Evolutionary conservation across 75 land plant genomes (phyloP), one percentile per base, ranked within the genome.

Genomic region (Cunninghamia lanceolata): DNA sequence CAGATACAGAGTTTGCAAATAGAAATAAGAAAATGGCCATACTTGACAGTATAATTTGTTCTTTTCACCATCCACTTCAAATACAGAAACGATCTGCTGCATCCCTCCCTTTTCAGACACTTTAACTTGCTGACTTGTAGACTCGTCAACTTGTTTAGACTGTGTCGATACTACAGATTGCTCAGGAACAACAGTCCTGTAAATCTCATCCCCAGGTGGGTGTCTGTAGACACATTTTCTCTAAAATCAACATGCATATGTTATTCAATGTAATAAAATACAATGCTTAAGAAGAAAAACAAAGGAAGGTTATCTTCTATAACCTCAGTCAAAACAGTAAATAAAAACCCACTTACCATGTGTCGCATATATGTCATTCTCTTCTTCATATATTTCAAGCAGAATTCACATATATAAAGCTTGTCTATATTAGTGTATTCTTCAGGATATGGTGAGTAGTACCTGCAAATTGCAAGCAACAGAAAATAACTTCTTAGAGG

Each of bases 201-300:
- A 92, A 47, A 92, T 90, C 88, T 92, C 93, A 83, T 90, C 83
- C 16, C 93, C 93, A 43, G 93, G 93, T 74, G 93, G 93, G 73
- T 86, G 89, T 82, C 56, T 86, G 42, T 88, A 82, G 14, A 34
- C 56, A 80, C 93, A 92, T 80, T 88, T 92, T 56, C 63, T 83
- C 84, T 83, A 52, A 50, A 35, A 83, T 70, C 91, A 89, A 91
- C 17, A 85, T 42, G 45, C 4, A 86, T 36, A 28, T 85, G 52
- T 86, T 42, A 85, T 45, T 80, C 15, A 54, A 53, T 54, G 10
- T 54, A 2, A 40, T 42, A 16, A 14, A n/a, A 36, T 38, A 56
- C 66, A 80, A n/a, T n/a, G 63, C 16, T 83, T 52, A 35, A 9
- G 14, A 38, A 47, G 13, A 14, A 85, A 53, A 21, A 74, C 52